Percentiles rank a stretch among this genome's conserved stretches.
These are phyloP conservation scores for Scolecobasidium constrictum DNA, from an alignment of 2,329 filamentous ascomycete genomes.

Conservation along the genomic window DNA sequence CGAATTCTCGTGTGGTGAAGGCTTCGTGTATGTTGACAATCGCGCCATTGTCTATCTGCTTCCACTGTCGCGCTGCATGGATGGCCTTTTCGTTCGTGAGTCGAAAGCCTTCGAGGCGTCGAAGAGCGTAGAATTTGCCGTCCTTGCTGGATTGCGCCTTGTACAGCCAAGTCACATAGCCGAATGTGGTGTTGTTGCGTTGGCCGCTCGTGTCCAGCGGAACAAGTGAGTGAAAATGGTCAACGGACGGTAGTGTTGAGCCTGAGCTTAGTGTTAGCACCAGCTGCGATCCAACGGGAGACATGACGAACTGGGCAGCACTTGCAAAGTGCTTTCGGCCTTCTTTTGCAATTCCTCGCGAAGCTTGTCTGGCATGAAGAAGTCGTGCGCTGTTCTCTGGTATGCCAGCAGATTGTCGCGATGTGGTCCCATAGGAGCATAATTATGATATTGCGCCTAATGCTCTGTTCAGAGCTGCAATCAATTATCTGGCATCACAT, in stretches of 20 bases:
- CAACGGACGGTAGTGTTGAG: constrained; percentile 65
- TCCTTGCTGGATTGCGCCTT: constrained; percentile 86
- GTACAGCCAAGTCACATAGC: constrained; percentile 88
- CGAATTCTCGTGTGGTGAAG: constrained; percentile 87
- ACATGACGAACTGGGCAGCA: constrained; percentile 56
- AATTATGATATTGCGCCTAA: constrained; percentile 81
- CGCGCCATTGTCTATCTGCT: constrained; percentile 67
- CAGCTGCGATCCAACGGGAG: too few species aligned
- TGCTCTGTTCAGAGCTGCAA: constrained; percentile 12
- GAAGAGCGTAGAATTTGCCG: constrained; percentile 76
- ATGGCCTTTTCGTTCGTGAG: constrained; percentile 86
- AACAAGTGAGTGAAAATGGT: constrained; percentile 86
- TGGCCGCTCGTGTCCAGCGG: constrained; percentile 74
- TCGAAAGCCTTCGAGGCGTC: constrained; percentile 78
- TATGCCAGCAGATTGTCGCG: constrained; percentile 72
- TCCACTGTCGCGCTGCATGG: constrained; percentile 78
- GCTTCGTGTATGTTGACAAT: constrained; percentile 83
- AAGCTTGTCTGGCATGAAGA: constrained; percentile 80
- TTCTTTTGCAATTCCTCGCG: constrained; percentile 86
- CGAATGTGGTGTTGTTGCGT: constrained; percentile 69
- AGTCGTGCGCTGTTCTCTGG: constrained; percentile 77
- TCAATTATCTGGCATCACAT: background rate
- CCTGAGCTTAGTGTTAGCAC: constrained; percentile 21
- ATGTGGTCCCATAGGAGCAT: constrained; percentile 76
- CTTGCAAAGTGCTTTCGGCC: constrained; percentile 72